phyloP scores from a whole-genome alignment of 441 rosid species.

The Corymbia citriodora region DNA sequence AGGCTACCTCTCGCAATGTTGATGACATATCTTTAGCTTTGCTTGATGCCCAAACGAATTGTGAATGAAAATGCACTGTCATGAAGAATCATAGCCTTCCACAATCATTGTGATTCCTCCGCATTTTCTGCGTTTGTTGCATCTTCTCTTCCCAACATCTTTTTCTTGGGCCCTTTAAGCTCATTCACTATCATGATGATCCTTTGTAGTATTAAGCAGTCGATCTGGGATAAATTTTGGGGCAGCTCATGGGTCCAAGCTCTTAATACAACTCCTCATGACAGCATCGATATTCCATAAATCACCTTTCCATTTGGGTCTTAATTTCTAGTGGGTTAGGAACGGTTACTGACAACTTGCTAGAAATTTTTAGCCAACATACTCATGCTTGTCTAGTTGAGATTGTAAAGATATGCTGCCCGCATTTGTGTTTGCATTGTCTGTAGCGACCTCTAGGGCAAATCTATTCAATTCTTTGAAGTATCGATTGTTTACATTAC shows the following conservation, averaged over 20 bases:
- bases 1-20: not conserved
- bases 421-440: too few relatives aligned
- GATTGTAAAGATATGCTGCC: not conserved
- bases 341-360: not conserved
- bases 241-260: not conserved
- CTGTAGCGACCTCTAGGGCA: too few relatives aligned
- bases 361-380: not conserved
- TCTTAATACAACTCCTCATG: not conserved
- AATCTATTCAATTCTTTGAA: too few relatives aligned
- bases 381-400: not conserved
- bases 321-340: not conserved
- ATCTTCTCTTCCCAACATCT: too few relatives aligned
- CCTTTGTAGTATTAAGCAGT: not conserved
- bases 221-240: not conserved
- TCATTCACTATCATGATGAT: not conserved
- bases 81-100: too few relatives aligned
- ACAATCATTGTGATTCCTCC: too few relatives aligned
- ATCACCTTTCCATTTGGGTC: not conserved
- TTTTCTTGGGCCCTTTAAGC: too few relatives aligned
- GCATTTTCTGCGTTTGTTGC: too few relatives aligned
- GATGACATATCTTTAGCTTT: accelerated
- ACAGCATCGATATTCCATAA: not conserved
- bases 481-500: too few relatives aligned
- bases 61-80: too few relatives aligned
- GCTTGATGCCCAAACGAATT: too few relatives aligned